Evolutionary conservation across 2,329 filamentous ascomycete genomes (phyloP).

Genomic region (Curvularia hawaiiensis): DNA sequence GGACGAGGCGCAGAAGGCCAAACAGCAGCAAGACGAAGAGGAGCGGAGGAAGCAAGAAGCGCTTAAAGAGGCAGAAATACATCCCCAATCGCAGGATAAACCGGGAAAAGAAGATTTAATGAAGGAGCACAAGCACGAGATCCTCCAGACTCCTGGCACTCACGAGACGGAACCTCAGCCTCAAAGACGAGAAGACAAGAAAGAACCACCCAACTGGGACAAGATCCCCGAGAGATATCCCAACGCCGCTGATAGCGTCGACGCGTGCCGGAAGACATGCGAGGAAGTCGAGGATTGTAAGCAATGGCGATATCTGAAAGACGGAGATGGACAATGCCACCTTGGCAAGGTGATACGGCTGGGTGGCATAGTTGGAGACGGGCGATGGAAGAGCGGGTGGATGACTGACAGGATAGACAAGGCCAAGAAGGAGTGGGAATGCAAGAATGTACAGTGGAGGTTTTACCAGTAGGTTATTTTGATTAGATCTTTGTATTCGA

Average conservation of each 20-base stretch:
- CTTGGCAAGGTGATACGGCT: slow-evolving; percentile 40
- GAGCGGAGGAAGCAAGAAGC: not conserved
- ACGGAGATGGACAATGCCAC: slow-evolving; percentile 40
- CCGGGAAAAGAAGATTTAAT: not conserved
- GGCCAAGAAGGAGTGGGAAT: slow-evolving; percentile 32
- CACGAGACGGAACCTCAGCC: not conserved
- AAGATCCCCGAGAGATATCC: slow-evolving; percentile 25
- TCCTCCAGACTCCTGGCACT: slow-evolving; percentile 6
- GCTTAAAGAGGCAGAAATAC: not conserved
- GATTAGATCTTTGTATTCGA: not conserved
- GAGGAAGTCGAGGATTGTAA: slow-evolving; percentile 38
- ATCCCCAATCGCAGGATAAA: not conserved
- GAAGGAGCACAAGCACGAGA: not conserved
- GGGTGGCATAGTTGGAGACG: slow-evolving; percentile 27
- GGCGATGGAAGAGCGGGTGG: slow-evolving; percentile 45
- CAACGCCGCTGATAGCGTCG: slow-evolving; percentile 30
- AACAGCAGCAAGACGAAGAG: not conserved
- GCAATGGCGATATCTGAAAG: slow-evolving; percentile 42
- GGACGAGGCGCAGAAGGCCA: slow-evolving; percentile 14
- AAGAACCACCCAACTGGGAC: slow-evolving; percentile 20
- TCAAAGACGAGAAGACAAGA: slow-evolving; percentile 8
- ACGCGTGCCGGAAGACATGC: slow-evolving; percentile 39
- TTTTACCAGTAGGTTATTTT: slow-evolving; percentile 28
- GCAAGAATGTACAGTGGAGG: slow-evolving; percentile 35
- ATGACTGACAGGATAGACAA: slow-evolving; percentile 38